These are phyloP conservation scores for Luvunga scandens DNA, from an alignment of 345 rosid genomes.

Conservation along the genomic window DNA sequence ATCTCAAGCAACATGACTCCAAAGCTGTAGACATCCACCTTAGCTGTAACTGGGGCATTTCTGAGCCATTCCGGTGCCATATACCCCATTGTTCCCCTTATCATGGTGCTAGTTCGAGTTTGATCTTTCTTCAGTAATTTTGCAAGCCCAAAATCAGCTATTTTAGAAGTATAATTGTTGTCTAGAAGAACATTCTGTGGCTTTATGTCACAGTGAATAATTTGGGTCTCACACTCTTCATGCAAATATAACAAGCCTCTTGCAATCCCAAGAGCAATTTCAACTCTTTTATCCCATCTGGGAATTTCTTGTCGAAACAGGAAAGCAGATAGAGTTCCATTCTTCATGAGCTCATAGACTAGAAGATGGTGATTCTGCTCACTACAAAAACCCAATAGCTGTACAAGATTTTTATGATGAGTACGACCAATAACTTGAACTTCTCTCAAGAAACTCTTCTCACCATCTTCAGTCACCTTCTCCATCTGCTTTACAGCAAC, in stretches of 20 bases:
- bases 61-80: constrained; percentile 49
- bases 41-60: constrained; percentile 32
- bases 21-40: constrained; percentile 35
- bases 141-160: constrained; percentile 44
- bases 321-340: constrained; percentile 31
- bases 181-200: constrained; percentile 50
- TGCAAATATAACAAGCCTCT: constrained; percentile 46
- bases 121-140: constrained; percentile 32
- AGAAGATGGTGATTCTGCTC: constrained; percentile 32
- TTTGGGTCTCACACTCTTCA: constrained; percentile 42
- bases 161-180: constrained; percentile 22
- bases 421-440: constrained; percentile 40
- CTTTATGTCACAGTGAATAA: constrained; percentile 51
- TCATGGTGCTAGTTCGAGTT: constrained; percentile 32
- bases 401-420: constrained; percentile 50
- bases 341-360: constrained; percentile 44
- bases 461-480: constrained; percentile 27
- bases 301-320: constrained; percentile 34
- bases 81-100: constrained; percentile 47
- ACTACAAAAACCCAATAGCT: constrained; percentile 40
- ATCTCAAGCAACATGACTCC: constrained; percentile 36
- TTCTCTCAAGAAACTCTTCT: constrained; percentile 44
- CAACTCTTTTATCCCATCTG: constrained; percentile 38
- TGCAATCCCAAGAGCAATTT: constrained; percentile 28
- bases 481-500: constrained; percentile 48